Evolutionary conservation across 208 protist genomes (phyloP).

Genomic region (Leishmania guyanensis): DNA sequence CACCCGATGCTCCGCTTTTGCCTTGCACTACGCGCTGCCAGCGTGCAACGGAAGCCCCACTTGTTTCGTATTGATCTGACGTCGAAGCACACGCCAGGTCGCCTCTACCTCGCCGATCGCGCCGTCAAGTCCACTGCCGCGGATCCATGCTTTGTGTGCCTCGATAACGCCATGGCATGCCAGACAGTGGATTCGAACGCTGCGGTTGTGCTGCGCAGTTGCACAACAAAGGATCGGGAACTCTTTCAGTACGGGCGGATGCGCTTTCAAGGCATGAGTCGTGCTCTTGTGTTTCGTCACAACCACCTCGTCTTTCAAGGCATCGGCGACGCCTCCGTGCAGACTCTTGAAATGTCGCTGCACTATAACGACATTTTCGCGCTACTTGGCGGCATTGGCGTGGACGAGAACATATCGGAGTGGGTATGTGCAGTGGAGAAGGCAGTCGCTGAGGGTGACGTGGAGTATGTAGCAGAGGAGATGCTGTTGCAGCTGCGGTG

Average conservation of each 20-base stretch:
- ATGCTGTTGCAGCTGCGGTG: slow-evolving; percentile 55
- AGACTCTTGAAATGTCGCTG: slow-evolving; percentile 56
- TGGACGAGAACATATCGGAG: slow-evolving; percentile 30
- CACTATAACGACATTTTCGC: slow-evolving; percentile 56
- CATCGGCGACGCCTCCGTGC: slow-evolving; percentile 46
- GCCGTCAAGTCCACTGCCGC: slow-evolving; percentile 64
- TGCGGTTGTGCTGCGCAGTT: slow-evolving; percentile 33
- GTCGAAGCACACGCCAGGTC: slow-evolving; percentile 24
- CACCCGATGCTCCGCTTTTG: slow-evolving; percentile 20
- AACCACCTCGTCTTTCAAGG: slow-evolving; percentile 62
- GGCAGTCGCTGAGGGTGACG: slow-evolving; percentile 35
- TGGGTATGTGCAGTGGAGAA: slow-evolving; percentile 26
- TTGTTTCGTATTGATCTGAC: slow-evolving; percentile 25
- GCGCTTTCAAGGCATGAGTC: slow-evolving; percentile 48
- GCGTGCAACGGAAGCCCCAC: slow-evolving; percentile 13
- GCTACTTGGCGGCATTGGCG: slow-evolving; percentile 49
- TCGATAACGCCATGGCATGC: slow-evolving; percentile 48
- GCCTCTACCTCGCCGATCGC: slow-evolving; percentile 73
- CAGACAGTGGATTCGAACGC: slow-evolving; percentile 37
- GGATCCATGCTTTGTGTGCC: slow-evolving; percentile 63
- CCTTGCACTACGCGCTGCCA: slow-evolving; percentile 12
- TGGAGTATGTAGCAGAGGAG: slow-evolving; percentile 85
- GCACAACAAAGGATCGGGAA: slow-evolving; percentile 11
- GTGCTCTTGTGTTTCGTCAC: slow-evolving; percentile 55
- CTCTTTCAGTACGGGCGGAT: slow-evolving; percentile 33